phyloP scores from a whole-genome alignment of 108 stramenopile genomes.

The Fragilaria radians region DNA sequence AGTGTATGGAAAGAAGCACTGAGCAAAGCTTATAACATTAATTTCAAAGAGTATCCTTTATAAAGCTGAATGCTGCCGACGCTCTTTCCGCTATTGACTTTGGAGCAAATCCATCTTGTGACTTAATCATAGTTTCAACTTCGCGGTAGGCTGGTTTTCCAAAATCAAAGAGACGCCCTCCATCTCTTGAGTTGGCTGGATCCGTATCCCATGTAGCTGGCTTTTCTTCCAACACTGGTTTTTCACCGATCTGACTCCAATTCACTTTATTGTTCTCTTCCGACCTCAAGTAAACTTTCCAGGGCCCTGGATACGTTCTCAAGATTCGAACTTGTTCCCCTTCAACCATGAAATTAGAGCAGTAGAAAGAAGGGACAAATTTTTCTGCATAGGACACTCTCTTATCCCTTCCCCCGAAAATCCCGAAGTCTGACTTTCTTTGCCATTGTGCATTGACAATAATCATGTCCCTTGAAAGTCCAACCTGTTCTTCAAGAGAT shows the following conservation, averaged over 20 bases:
- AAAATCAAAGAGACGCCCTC: constrained; percentile 17
- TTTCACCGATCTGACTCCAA: constrained; percentile 17
- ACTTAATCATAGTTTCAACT: constrained; percentile 13
- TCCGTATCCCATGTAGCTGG: constrained; percentile 14
- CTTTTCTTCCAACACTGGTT: neutral
- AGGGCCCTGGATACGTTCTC: constrained; percentile 8
- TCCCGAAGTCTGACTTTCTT: constrained; percentile 18
- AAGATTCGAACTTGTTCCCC: constrained; percentile 21
- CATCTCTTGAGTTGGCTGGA: constrained; percentile 16
- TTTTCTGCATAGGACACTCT: constrained; percentile 3
- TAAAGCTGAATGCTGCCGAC: constrained; percentile 19
- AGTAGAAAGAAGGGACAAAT: constrained; percentile 16
- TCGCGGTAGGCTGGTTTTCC: constrained; percentile 21
- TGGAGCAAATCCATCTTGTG: constrained; percentile 7
- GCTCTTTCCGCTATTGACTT: constrained; percentile 19
- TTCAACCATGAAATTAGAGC: constrained; percentile 22
- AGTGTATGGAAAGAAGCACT: constrained; percentile 1
- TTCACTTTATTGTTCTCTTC: constrained; percentile 6
- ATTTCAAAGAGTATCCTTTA: constrained; percentile 24
- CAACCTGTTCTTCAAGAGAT: constrained; percentile 16
- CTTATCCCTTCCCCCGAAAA: constrained; percentile 1
- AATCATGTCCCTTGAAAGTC: constrained; percentile 10
- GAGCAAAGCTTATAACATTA: neutral
- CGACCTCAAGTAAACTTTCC: constrained; percentile 1
- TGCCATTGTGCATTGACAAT: constrained; percentile 26